phyloP scores from a whole-genome alignment of 345 rosid genomes.

The Limnanthes douglasii region DNA sequence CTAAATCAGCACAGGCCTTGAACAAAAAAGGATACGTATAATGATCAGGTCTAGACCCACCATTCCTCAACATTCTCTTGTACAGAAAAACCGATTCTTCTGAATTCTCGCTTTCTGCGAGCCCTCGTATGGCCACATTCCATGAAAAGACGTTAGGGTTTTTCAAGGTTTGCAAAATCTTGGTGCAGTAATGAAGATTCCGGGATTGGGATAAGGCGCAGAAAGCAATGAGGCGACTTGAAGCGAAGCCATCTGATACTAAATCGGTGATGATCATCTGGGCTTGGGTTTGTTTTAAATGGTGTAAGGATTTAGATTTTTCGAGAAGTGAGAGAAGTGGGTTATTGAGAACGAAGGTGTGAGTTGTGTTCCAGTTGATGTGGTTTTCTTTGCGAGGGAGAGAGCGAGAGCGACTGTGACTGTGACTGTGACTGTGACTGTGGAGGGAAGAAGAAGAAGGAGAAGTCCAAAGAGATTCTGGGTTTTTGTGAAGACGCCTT shows the following conservation, averaged over 20 bases:
- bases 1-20: constrained; percentile 35
- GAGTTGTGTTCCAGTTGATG: constrained; percentile 25
- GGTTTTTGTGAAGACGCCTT: constrained; percentile 11
- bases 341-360: constrained; percentile 26
- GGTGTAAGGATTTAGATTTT: constrained; percentile 34
- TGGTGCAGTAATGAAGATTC: constrained; percentile 40
- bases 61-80: constrained; percentile 42
- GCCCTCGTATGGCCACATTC: constrained; percentile 64
- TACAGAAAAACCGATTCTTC: constrained; percentile 28
- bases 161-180: constrained; percentile 22
- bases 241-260: constrained; percentile 34
- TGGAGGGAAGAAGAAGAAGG: constrained; percentile 7
- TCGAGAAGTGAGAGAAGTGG: constrained; percentile 48
- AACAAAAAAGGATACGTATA: constrained; percentile 60
- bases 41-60: constrained; percentile 44
- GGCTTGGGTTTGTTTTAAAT: constrained; percentile 63
- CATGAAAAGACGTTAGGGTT: constrained; percentile 46
- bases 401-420: constrained; percentile 17
- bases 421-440: too few relatives aligned
- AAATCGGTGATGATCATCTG: constrained; percentile 40
- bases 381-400: constrained; percentile 28
- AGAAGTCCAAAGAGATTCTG: constrained; percentile 6
- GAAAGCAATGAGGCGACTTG: constrained; percentile 54
- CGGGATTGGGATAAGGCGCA: constrained; percentile 43
- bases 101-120: constrained; percentile 26